Evolutionary conservation across 2,329 filamentous ascomycete genomes (phyloP).

Genomic region (Allantophomopsis cytisporea): DNA sequence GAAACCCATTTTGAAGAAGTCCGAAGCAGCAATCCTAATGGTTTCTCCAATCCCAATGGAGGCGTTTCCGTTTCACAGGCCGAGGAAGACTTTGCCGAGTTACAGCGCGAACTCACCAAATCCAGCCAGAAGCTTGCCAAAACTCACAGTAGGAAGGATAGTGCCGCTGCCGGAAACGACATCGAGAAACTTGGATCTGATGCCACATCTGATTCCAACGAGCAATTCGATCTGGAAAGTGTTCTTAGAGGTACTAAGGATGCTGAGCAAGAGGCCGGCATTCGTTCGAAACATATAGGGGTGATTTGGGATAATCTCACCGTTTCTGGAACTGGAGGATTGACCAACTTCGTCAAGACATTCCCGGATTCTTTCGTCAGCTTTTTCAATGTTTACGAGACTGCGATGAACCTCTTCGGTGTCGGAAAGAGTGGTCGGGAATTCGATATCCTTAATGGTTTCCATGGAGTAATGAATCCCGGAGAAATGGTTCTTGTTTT

Average conservation of each 20-base stretch:
- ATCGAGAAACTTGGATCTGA: constrained; percentile 40
- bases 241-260: constrained; percentile 58
- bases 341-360: constrained; percentile 57
- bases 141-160: constrained; percentile 16
- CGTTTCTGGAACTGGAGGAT: constrained; percentile 62
- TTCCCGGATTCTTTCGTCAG: constrained; percentile 60
- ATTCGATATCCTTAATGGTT: constrained; percentile 59
- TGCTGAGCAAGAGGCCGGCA: constrained; percentile 64
- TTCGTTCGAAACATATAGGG: constrained; percentile 67
- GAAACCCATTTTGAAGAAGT: no score
- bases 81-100: constrained; percentile 55
- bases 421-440: constrained; percentile 55
- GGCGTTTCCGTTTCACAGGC: constrained; percentile 55
- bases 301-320: constrained; percentile 69
- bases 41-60: constrained; percentile 21
- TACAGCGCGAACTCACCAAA: constrained; percentile 46
- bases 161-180: constrained; percentile 25
- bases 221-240: constrained; percentile 62
- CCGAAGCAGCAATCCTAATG: constrained; percentile 28
- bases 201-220: constrained; percentile 31
- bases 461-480: constrained; percentile 57
- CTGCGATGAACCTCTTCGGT: constrained; percentile 48
- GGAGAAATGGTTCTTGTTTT: constrained; percentile 59
- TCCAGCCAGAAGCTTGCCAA: constrained; percentile 35
- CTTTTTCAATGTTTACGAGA: constrained; percentile 64